Conservation (phyloP, 345 rosid genomes). For the Chamaenerion angustifolium region DNA sequence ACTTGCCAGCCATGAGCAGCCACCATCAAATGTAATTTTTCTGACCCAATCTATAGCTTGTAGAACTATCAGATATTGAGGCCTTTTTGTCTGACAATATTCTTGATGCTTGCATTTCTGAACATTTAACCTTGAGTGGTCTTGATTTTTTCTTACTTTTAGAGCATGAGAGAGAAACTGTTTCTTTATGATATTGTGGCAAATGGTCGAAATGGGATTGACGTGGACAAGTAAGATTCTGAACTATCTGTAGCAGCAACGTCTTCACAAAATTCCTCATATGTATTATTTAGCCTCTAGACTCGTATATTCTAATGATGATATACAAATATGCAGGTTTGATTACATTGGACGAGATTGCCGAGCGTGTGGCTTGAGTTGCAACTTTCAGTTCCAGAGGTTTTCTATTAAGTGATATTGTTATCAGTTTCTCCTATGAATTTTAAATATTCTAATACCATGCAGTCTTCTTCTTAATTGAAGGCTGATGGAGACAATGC, state of each 20-base stretch:
- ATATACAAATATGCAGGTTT: constrained; percentile 37
- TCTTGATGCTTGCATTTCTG: no score
- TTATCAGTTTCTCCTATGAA: background rate
- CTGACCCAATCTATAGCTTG: background rate
- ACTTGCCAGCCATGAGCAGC: constrained; percentile 54
- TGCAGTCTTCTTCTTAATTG: constrained; percentile 9
- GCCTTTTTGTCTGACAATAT: background rate
- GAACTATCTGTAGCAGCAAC: background rate
- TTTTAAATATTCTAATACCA: background rate
- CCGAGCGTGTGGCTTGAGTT: constrained; percentile 89
- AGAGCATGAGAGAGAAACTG: constrained; percentile 50
- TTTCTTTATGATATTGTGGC: constrained; percentile 95
- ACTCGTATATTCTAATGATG: background rate
- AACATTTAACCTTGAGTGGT: no score
- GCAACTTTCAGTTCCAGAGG: constrained; percentile 77
- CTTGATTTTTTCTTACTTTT: background rate
- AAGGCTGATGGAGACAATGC: constrained; percentile 89
- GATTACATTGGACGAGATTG: constrained; percentile 88
- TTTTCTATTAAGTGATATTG: constrained; percentile 17
- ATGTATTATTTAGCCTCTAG: background rate
- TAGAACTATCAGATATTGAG: background rate
- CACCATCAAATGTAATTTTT: constrained; percentile 36
- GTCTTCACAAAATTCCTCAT: constrained; percentile 1
- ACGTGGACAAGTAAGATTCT: constrained; percentile 68
- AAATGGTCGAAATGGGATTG: constrained; percentile 94